Evolutionary conservation across 148 eudicot species (phyloP), one percentile per base, ranked within the genome.

Genomic region (Nyssa sinensis): DNA sequence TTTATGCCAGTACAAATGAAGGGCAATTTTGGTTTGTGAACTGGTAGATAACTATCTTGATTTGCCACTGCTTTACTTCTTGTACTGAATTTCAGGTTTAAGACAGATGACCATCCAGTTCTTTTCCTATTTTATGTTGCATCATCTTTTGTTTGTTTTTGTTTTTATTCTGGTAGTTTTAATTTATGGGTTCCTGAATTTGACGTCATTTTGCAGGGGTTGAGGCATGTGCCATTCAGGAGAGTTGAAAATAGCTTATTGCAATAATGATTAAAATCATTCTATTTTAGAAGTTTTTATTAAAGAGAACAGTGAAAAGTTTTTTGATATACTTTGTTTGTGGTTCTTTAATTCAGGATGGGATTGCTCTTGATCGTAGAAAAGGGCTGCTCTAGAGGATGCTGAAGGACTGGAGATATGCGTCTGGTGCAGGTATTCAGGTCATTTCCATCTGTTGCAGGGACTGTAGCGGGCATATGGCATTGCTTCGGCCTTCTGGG

Each of bases 131-230:
- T 74, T 13, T n/a, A 33, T 53, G 5, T 14, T 55, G 21, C n/a
- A 24, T 27, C 7, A 2, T 55, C 35, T 71, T 33, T 37, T 72
- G 64, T 27, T 58, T 31, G 2, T 25, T 39, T 28, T 55, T 4
- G 10, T 28, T 35, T 44, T 68, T 14, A 19, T 21, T 47, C 62
- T 71, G 62, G 41, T 64, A 33, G 30, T 34, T 77, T 79, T 78
- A 76, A 75, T 79, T 30, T 71, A 47, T 69, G 68, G 82, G 75
- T 63, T 62, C 74, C 77, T 77, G 53, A 65, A 77, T 28, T 34
- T 80, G 62, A 79, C 80, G 71, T 35, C 71, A 51, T 73, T 70
- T 78, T 76, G 79, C 86, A 82, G 86, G 87, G 67, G 35, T 66
- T n/a, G 81, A 78, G 59, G 62, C 73, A 28, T 64, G 75, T 78